These are phyloP conservation scores for Brassica balearica DNA, from an alignment of 441 rosid species.

Conservation along the genomic window DNA sequence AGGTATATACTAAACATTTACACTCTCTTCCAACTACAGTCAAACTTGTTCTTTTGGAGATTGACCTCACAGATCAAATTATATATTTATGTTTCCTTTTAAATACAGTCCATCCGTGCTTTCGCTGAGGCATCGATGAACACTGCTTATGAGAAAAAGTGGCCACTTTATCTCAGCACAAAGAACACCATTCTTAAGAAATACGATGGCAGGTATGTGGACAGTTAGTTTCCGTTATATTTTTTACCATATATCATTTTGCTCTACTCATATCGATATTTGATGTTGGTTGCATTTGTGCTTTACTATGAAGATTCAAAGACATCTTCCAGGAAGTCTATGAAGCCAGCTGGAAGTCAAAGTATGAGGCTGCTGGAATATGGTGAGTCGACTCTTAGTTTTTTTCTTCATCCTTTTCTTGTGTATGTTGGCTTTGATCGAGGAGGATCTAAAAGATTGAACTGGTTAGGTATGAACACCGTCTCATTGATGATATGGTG, in stretches of 20 bases:
- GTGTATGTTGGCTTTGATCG: neutral
- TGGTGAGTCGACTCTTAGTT: constrained; percentile 56
- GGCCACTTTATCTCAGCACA: constrained; percentile 99
- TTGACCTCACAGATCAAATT: neutral
- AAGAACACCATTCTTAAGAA: constrained; percentile 98
- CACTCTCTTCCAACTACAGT: neutral
- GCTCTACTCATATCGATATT: no score
- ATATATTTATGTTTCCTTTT: constrained; percentile 10
- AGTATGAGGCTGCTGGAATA: constrained; percentile 89
- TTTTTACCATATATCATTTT: constrained; percentile 2
- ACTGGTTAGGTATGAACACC: constrained; percentile 92
- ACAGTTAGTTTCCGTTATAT: constrained; percentile 8
- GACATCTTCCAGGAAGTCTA: constrained; percentile 98
- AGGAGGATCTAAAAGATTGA: constrained; percentile 25
- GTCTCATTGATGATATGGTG: constrained; percentile 99
- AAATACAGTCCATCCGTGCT: constrained; percentile 79
- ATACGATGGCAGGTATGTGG: constrained; percentile 93
- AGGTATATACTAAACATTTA: constrained; percentile 49
- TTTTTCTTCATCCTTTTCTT: neutral
- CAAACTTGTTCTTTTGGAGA: constrained; percentile 19
- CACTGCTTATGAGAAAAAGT: constrained; percentile 91
- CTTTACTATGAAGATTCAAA: constrained; percentile 71
- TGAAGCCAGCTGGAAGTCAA: constrained; percentile 85
- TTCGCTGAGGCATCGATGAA: constrained; percentile 98
- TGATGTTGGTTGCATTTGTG: no score